Conservation (phyloP, 2,329 filamentous ascomycete genomes). For the Fusarium bulbicola region DNA sequence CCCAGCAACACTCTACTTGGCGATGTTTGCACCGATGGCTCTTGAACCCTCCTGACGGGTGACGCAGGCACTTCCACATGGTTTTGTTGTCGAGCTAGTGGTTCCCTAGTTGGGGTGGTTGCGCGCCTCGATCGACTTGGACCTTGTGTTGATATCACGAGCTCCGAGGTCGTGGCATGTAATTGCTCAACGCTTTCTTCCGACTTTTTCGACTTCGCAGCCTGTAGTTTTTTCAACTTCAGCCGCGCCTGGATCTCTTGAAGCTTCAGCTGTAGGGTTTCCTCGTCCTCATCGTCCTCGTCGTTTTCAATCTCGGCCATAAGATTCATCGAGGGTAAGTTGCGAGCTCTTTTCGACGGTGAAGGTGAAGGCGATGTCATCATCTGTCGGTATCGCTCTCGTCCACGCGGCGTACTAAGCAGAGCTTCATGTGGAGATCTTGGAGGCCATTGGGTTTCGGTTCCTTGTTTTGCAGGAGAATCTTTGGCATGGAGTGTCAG, state of each 20-base stretch:
- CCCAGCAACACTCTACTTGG: slow-evolving; percentile 83
- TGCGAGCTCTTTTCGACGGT: slow-evolving; percentile 52
- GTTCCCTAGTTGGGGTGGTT: slow-evolving; percentile 43
- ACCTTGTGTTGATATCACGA: slow-evolving; percentile 36
- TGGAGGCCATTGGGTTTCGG: slow-evolving; percentile 71
- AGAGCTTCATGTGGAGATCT: slow-evolving; percentile 72
- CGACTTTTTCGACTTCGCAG: slow-evolving; percentile 49
- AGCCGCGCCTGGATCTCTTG: slow-evolving; percentile 89
- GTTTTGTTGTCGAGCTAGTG: slow-evolving; percentile 42
- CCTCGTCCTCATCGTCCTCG: slow-evolving; percentile 83
- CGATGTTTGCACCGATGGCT: slow-evolving; percentile 68
- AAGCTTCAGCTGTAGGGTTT: slow-evolving; percentile 85
- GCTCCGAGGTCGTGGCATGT: slow-evolving; percentile 29
- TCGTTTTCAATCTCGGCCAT: slow-evolving; percentile 50
- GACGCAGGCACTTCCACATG: slow-evolving; percentile 78
- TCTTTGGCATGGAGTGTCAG: slow-evolving; percentile 30
- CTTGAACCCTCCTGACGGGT: slow-evolving; percentile 70
- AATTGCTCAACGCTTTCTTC: slow-evolving; percentile 29
- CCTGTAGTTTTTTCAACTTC: slow-evolving; percentile 86
- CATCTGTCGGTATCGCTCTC: slow-evolving; percentile 76
- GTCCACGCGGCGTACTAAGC: slow-evolving; percentile 77
- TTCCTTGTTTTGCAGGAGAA: slow-evolving; percentile 50
- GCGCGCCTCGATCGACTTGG: slow-evolving; percentile 34
- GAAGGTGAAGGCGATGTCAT: slow-evolving; percentile 75
- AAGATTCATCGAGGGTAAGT: slow-evolving; percentile 45